Base-by-base conservation (phyloP, 495 filamentous ascomycete genomes). In the Parathielavia hyrcaniae region DNA sequence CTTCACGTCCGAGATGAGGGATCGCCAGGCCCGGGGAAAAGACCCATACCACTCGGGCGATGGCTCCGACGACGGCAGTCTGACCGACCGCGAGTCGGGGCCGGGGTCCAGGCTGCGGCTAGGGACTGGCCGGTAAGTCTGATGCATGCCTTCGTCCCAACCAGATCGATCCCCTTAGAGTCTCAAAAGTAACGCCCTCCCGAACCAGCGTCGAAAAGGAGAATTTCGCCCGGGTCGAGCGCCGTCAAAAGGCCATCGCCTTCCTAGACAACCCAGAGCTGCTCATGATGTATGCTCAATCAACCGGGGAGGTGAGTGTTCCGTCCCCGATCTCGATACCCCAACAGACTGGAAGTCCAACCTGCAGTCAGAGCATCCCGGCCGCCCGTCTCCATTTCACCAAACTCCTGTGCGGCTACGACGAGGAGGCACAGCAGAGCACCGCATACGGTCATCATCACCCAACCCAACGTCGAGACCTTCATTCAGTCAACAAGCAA, bases 21-120 rank as follows among this genome's bases (percentile, higher is more conserved):
- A 81, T 61, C 71, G 73, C 7, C 79, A 82, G 63, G 77, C 79
- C 5, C 68, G 79, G n/a, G 78, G 78, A 20, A 80, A 79, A 55
- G 72, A 80, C 61, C 76, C 76, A 1, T 79, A 77, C 66, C 46
- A 63, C 30, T 58, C 59, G 13, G 61, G 46, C 46, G 62, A 66
- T 19, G 53, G 49, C 39, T 65, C 66, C 22, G 65, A 64, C 7
- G 70, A 64, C 11, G 69, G 65, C 23, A 64, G 67, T 16, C 49
- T 57, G 49, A 62, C 52, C 38, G 68, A 65, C 22, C 47, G 58
- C 43, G 67, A 68, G 38, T 56, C 48, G 49, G 35, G 55, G 11
- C 19, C 43, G 23, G 60, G 59, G 11, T 34, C 56, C 13, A 45
- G 39, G 50, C 26, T 63, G 34, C 55, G 65, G 2, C 48, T 60